Evolutionary conservation across 2,329 filamentous ascomycete species (phyloP).

Genomic region (Trichoderma asperellum): DNA sequence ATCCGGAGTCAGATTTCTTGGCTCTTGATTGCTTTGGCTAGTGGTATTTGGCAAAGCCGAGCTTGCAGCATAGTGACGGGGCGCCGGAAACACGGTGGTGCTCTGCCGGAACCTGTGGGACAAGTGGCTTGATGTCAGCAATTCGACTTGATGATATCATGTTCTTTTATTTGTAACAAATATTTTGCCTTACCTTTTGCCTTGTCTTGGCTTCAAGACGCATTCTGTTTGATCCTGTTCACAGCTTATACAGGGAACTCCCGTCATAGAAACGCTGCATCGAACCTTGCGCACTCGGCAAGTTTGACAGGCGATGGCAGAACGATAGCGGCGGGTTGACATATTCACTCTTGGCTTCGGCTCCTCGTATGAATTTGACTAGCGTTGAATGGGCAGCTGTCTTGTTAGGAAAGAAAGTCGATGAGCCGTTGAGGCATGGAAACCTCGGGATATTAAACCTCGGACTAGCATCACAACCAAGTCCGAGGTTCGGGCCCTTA

Average conservation of each 20-base stretch:
- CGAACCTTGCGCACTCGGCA: constrained; percentile 25
- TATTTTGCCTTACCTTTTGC: constrained; percentile 16
- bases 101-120: constrained; percentile 23
- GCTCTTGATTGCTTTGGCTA: constrained; percentile 3
- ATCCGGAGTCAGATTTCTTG: background rate
- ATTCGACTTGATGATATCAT: background rate
- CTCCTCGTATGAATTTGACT: background rate
- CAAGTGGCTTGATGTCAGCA: constrained; percentile 11
- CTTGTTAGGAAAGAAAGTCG: constrained; percentile 17
- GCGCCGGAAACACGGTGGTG: constrained; percentile 21
- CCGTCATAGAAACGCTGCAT: constrained; percentile 24
- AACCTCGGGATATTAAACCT: constrained; percentile 24
- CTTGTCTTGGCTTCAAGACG: constrained; percentile 22
- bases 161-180: background rate
- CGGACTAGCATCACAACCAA: constrained; percentile 14
- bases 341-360: background rate
- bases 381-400: background rate
- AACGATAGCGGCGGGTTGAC: constrained; percentile 25
- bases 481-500: constrained; percentile 3
- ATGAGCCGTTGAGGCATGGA: constrained; percentile 3
- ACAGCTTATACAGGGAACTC: constrained; percentile 24
- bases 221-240: constrained; percentile 26
- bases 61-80: constrained; percentile 22
- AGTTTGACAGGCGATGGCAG: constrained; percentile 23
- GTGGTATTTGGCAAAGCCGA: constrained; percentile 12